phyloP scores from a whole-genome alignment of 208 protist species.

The Trypanosoma melophagium region DNA sequence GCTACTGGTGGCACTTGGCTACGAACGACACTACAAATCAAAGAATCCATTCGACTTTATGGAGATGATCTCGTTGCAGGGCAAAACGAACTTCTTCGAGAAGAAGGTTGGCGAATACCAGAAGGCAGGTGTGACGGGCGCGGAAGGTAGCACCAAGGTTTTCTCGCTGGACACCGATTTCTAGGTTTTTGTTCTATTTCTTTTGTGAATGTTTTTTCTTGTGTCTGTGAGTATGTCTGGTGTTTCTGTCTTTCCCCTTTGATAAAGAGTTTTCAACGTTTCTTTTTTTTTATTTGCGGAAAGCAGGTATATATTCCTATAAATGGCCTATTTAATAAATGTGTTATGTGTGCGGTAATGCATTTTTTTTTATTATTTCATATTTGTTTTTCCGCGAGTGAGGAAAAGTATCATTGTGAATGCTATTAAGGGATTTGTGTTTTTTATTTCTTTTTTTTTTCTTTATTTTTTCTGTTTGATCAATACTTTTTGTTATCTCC shows the following conservation, averaged over 20 bases:
- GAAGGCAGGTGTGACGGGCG: constrained; percentile 96
- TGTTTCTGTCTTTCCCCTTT: no score
- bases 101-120: constrained; percentile 98
- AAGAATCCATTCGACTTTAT: constrained; percentile 99
- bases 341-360: no score
- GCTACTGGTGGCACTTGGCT: constrained; percentile 95
- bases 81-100: constrained; percentile 99
- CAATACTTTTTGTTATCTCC: constrained; percentile 16
- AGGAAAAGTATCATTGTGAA: neutral
- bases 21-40: constrained; percentile 95
- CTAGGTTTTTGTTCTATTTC: constrained; percentile 27
- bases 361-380: constrained; percentile 9
- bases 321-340: no score
- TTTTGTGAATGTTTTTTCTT: no score
- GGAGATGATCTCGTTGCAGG: constrained; percentile 98
- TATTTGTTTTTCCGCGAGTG: neutral
- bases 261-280: no score
- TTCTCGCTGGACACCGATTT: constrained; percentile 93
- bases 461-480: constrained; percentile 6
- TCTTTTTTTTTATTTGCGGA: no score
- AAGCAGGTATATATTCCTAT: no score
- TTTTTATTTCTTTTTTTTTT: constrained; percentile 15
- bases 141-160: constrained; percentile 64
- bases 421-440: neutral
- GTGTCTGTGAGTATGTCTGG: no score